Base-by-base conservation (phyloP, 140 eudicot species). In the Senecio squalidus region DNA sequence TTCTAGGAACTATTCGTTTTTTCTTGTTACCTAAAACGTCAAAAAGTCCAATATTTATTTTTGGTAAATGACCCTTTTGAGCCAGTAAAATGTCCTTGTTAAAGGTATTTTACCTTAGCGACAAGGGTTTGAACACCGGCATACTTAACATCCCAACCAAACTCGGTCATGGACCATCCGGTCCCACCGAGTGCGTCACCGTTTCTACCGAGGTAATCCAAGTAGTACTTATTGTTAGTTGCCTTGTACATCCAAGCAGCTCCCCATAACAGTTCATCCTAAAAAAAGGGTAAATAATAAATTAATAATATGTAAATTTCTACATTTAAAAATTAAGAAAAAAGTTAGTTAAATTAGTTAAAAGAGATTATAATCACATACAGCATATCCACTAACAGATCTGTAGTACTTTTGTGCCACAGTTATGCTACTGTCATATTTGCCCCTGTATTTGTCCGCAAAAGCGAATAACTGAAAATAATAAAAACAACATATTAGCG, bases 201-300 rank as follows among this genome's bases (percentile, higher is more conserved):
- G 55, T 92, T 92, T 44, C 74, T 48, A 8, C 77, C 96, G 1
- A 92, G 77, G 77, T 92, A 92, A 56, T 79, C 60, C 80, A 84
- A 58, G 75, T 87, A 92, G 69, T 78, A 79, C 56, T 74, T 48
- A 33, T 73, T 82, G 76, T 76, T 74, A 40, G 98, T 74, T 44
- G 96, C 98, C 81, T 84, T 86, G 94, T 86, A 91, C 70, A 91
- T 23, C 98, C 98, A 91, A 24, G 94, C 94, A 34, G 98, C 96
- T 30, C 74, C 98, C 98, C 98, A 91, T 29, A 91, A 44, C 70
- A 91, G 69, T 68, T 92, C 98, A 74, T 92, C 98, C 94, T 92
- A 57, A 20, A 33, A 69, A 7, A 4, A 43, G 2, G 3, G 10
- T 43, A 25, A 39, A 6, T 15, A 64, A 64, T 0, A 24, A 4